These are phyloP conservation scores for Vachellia collinsii DNA, from an alignment of 306 rosid species.

Conservation along the genomic window DNA sequence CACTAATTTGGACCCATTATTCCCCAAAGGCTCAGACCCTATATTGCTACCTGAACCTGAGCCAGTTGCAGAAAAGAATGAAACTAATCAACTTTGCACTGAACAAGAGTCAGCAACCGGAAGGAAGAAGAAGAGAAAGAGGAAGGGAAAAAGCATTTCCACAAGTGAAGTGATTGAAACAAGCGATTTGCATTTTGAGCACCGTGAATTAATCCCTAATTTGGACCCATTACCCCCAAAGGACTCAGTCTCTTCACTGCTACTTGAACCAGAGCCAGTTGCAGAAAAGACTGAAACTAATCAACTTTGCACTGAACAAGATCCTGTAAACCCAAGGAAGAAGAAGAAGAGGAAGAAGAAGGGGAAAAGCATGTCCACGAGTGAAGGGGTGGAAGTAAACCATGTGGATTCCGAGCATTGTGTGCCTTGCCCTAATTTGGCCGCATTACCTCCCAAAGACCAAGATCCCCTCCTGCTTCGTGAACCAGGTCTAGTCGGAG, in stretches of 20 bases:
- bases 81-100: neutral
- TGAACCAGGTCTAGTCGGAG: slow-evolving; percentile 39
- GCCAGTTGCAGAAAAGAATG: slow-evolving; percentile 13
- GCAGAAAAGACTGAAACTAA: neutral
- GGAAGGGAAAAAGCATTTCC: slow-evolving; percentile 27
- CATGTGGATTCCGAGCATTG: neutral
- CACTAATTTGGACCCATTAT: slow-evolving; percentile 43
- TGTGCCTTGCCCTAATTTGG: slow-evolving; percentile 42
- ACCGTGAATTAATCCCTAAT: neutral
- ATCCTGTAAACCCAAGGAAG: slow-evolving; percentile 60
- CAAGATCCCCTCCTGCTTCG: slow-evolving; percentile 34
- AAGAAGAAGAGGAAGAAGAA: slow-evolving; percentile 28
- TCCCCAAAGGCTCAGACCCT: slow-evolving; percentile 39
- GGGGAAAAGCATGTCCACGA: slow-evolving; percentile 42
- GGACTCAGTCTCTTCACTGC: neutral
- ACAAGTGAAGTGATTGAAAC: slow-evolving; percentile 36
- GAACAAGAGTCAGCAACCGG: slow-evolving; percentile 39
- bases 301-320: slow-evolving; percentile 50
- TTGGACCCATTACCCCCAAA: slow-evolving; percentile 46
- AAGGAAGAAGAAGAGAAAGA: slow-evolving; percentile 32
- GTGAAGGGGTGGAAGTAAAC: slow-evolving; percentile 15
- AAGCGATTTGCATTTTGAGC: neutral
- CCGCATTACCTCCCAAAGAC: slow-evolving; percentile 44
- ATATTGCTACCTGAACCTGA: slow-evolving; percentile 43
- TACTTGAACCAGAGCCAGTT: neutral